Conservation (phyloP, 225 moss, liverwort and hornwort genomes). For the Bryoerythrophyllum caledonicum region DNA sequence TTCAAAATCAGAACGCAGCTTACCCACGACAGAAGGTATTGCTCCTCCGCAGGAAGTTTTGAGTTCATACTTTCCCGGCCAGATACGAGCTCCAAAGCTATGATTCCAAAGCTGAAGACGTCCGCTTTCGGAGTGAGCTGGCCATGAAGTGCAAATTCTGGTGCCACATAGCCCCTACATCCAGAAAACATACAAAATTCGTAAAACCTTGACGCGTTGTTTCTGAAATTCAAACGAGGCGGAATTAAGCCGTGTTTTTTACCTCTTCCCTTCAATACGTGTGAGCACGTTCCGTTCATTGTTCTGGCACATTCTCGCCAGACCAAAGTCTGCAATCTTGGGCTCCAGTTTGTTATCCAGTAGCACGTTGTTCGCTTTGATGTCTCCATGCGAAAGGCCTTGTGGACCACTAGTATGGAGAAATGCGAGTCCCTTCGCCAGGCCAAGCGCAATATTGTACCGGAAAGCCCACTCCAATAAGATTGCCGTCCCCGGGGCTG, state of each 20-base stretch:
- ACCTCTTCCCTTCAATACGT: constrained; percentile 62
- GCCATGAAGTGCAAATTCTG: constrained; percentile 60
- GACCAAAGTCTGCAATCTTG: constrained; percentile 58
- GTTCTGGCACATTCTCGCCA: constrained; percentile 49
- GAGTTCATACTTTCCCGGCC: constrained; percentile 53
- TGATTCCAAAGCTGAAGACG: constrained; percentile 64
- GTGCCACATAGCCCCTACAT: constrained; percentile 61
- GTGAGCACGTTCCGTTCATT: constrained; percentile 53
- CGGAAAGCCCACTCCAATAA: constrained; percentile 62
- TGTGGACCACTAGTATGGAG: constrained; percentile 47
- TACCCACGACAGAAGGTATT: constrained; percentile 64
- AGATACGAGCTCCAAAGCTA: constrained; percentile 55
- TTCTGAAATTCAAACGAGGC: neutral
- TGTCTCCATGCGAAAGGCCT: constrained; percentile 51
- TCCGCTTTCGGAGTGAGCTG: constrained; percentile 58
- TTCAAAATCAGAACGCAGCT: neutral
- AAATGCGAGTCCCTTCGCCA: constrained; percentile 47
- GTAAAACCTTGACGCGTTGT: neutral
- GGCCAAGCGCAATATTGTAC: constrained; percentile 53
- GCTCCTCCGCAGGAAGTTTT: constrained; percentile 42
- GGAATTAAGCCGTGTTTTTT: neutral
- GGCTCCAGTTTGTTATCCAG: constrained; percentile 54
- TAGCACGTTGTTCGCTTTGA: constrained; percentile 51
- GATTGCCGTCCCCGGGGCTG: constrained; percentile 35
- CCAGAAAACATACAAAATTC: constrained; percentile 13